Evolutionary conservation across 2,329 filamentous ascomycete species (phyloP).

Genomic region (Monosporascus cannonballus): DNA sequence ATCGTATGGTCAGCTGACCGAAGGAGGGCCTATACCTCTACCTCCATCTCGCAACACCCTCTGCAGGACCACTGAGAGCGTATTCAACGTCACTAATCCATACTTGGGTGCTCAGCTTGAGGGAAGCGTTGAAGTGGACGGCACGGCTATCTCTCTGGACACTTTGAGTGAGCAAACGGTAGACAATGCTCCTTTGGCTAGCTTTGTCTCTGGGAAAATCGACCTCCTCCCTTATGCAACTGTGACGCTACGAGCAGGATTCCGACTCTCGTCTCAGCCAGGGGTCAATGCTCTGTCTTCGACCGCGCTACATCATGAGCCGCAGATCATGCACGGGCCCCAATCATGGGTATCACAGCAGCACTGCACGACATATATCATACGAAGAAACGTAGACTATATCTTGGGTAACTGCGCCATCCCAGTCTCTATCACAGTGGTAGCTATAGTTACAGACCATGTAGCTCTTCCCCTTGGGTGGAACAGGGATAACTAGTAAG

Average conservation of each 20-base stretch:
- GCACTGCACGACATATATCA: slow-evolving; percentile 4
- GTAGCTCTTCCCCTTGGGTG: slow-evolving; percentile 14
- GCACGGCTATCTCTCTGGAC: not conserved
- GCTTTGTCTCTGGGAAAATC: not conserved
- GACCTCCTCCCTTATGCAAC: not conserved
- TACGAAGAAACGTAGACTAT: slow-evolving; percentile 14
- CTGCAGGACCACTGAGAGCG: not conserved
- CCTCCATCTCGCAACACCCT: slow-evolving; percentile 6
- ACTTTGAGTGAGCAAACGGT: not conserved
- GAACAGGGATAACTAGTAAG: slow-evolving; percentile 15
- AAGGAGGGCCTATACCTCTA: slow-evolving; percentile 10
- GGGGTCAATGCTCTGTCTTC: too few relatives aligned
- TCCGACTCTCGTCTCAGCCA: not conserved
- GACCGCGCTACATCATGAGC: not conserved
- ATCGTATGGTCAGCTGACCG: slow-evolving; percentile 16
- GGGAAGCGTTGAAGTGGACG: not conserved
- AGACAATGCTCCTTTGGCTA: not conserved
- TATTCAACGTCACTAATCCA: slow-evolving; percentile 5
- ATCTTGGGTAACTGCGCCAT: slow-evolving; percentile 11
- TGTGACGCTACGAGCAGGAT: not conserved
- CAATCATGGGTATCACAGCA: not conserved
- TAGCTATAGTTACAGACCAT: slow-evolving; percentile 12
- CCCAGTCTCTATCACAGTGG: not conserved
- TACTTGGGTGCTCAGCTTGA: slow-evolving; percentile 3
- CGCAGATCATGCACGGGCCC: not conserved